Evolutionary conservation across 768 basidiomycete genomes (phyloP), one percentile per base, ranked within the genome.

Genomic region (Fomitopsis serialis): DNA sequence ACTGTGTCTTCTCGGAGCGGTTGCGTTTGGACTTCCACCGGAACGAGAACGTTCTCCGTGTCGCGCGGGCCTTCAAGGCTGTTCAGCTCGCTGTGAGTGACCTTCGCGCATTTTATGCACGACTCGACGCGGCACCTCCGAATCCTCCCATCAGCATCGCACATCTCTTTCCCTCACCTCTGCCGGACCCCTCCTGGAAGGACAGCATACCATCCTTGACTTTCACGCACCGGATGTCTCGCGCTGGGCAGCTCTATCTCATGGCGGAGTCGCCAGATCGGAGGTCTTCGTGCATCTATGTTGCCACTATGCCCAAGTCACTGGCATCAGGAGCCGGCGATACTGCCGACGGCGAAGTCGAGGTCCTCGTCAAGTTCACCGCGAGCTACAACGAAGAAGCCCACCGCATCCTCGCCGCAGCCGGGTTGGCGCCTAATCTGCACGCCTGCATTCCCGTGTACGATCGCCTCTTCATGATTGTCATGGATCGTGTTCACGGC

Each of bases 351-450:
- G 5, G 15, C 6, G 15, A 40, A 40, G 6, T 42, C 36, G 50
- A 52, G 9, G 53, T 61, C 15, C 42, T 61, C 4, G 44, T 61
- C 44, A 61, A 61, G 47, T 61, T 61, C 48, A 52, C 46, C 25
- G 34, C 34, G 8, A 7, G 1, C 9, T 58, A 61, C 36, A 25
- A 52, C 27, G 32, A n/a, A 8, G 27, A 47, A 2, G 58, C 53
- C 8, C 58, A 60, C 37, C 6, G 29, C 2, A 21, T 60, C 10
- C 48, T 60, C 23, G 48, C 57, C 21, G 45, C 47, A 1, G 40
- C 22, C 2, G 45, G 46, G 2, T 36, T 47, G 24, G 58, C 58
- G 6, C 58, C 58, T 1, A 15, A 6, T 23, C 53, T 60, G 2
- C 46, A 57, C 45, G 13, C 45, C 19, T 55, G 50, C 42, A 29